Conservation (phyloP, 1,284 basidiomycete species). For the Phellopilus nigrolimitatus region DNA sequence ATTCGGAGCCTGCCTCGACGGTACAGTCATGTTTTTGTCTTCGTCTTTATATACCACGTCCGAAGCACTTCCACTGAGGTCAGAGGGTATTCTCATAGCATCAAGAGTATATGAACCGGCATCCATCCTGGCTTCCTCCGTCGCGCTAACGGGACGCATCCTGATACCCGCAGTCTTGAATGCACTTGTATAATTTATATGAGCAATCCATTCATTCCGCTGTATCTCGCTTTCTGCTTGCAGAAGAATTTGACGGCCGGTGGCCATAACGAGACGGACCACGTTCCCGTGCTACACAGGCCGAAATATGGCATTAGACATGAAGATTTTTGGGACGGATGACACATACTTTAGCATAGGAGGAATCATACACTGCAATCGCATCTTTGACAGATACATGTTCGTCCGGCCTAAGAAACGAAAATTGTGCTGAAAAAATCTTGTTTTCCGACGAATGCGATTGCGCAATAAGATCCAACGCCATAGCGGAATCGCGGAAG, state of each 20-base stretch:
- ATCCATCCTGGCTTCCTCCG: slow-evolving; percentile 40
- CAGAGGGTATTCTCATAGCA: slow-evolving; percentile 14
- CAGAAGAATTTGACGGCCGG: slow-evolving; percentile 79
- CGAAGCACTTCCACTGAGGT: slow-evolving; percentile 20
- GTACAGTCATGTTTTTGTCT: neutral
- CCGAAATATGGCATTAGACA: neutral
- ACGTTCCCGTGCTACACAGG: slow-evolving; percentile 57
- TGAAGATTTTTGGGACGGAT: slow-evolving; percentile 11
- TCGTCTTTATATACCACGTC: slow-evolving; percentile 5
- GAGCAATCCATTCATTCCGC: slow-evolving; percentile 88
- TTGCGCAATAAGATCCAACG: slow-evolving; percentile 52
- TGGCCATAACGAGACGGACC: slow-evolving; percentile 74
- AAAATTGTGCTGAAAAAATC: slow-evolving; percentile 44
- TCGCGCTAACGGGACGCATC: slow-evolving; percentile 73
- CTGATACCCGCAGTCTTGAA: slow-evolving; percentile 86
- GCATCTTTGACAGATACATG: slow-evolving; percentile 75
- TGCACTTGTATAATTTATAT: slow-evolving; percentile 91
- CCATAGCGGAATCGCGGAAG: slow-evolving; percentile 82
- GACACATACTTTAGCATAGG: slow-evolving; percentile 63
- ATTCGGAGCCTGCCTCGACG: neutral
- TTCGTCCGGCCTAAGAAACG: slow-evolving; percentile 83
- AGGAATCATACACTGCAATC: slow-evolving; percentile 75
- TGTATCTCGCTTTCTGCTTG: slow-evolving; percentile 71
- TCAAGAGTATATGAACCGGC: slow-evolving; percentile 29
- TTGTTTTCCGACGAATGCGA: slow-evolving; percentile 37